Conservation (phyloP, 306 rosid species). For the Begonia loranthoides region DNA sequence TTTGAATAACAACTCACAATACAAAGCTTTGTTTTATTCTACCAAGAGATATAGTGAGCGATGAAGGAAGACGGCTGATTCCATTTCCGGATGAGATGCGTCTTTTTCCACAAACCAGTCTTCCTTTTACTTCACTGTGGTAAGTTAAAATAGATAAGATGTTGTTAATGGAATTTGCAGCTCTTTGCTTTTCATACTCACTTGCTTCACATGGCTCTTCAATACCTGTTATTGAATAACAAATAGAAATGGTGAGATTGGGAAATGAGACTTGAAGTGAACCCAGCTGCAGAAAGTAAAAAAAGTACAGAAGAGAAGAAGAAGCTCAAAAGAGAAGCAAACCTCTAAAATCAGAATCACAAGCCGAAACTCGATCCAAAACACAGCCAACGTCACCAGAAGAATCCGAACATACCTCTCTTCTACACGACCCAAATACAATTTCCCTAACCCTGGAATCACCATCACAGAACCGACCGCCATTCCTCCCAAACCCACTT, state of each 20-base stretch:
- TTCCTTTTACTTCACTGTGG: conserved; percentile 58
- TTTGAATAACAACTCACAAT: conserved; percentile 77
- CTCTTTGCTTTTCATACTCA: conserved; percentile 56
- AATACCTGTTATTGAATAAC: conserved; percentile 29
- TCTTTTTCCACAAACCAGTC: conserved; percentile 68
- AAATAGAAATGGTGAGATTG: conserved; percentile 2
- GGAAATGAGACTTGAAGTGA: background rate
- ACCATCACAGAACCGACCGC: conserved; percentile 14
- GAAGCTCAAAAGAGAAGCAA: conserved; percentile 11
- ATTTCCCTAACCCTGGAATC: conserved; percentile 23
- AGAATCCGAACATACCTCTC: conserved; percentile 62
- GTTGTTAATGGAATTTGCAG: conserved; percentile 38
- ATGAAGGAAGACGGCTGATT: conserved; percentile 55
- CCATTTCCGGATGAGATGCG: conserved; percentile 32
- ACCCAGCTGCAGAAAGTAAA: background rate
- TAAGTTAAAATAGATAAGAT: conserved; percentile 69
- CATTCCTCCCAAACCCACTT: conserved; percentile 17
- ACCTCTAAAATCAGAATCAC: conserved; percentile 47
- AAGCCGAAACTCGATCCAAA: conserved; percentile 28
- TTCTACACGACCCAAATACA: conserved; percentile 53
- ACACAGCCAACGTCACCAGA: conserved; percentile 25
- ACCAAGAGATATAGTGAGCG: conserved; percentile 92
- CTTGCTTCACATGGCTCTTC: conserved; percentile 73
- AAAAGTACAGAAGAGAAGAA: background rate
- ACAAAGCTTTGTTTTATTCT: conserved; percentile 99